phyloP scores from a whole-genome alignment of 2,329 filamentous ascomycete species.

The Metarhizium guizhouense region DNA sequence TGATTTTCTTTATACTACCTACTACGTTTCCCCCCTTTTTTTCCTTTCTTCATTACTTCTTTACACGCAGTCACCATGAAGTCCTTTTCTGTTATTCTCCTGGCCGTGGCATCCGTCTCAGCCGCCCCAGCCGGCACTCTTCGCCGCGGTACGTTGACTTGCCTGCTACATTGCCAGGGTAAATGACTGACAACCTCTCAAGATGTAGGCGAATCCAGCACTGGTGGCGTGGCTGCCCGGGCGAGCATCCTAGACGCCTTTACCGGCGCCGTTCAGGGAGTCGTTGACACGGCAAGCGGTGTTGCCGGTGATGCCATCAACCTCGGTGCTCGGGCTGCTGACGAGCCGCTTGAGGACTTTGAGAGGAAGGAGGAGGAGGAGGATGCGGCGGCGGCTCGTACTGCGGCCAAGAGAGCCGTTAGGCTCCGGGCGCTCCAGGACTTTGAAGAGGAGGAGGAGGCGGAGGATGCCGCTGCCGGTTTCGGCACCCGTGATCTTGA shows the following conservation, averaged over 20 bases:
- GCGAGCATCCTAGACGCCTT: background rate
- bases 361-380: too few species aligned
- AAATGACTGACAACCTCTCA: too few species aligned
- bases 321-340: background rate
- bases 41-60: background rate
- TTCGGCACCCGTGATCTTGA: background rate
- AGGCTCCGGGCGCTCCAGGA: background rate
- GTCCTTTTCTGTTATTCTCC: background rate
- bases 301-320: background rate
- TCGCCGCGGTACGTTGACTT: background rate
- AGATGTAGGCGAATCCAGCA: background rate
- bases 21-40: background rate
- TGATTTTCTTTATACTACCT: background rate
- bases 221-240: background rate
- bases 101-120: conserved; percentile 1
- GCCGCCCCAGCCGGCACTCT: background rate
- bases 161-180: background rate
- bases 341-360: too few species aligned
- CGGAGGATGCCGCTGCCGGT: background rate
- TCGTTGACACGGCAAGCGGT: background rate
- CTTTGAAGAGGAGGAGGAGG: background rate
- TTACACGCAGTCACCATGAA: background rate
- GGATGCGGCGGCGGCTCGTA: too few species aligned
- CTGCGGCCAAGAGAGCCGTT: background rate
- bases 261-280: background rate